Evolutionary conservation across 352 stramenopile genomes (phyloP), one percentile per base, ranked within the genome.

Genomic region (Phytophthora foliorum): DNA sequence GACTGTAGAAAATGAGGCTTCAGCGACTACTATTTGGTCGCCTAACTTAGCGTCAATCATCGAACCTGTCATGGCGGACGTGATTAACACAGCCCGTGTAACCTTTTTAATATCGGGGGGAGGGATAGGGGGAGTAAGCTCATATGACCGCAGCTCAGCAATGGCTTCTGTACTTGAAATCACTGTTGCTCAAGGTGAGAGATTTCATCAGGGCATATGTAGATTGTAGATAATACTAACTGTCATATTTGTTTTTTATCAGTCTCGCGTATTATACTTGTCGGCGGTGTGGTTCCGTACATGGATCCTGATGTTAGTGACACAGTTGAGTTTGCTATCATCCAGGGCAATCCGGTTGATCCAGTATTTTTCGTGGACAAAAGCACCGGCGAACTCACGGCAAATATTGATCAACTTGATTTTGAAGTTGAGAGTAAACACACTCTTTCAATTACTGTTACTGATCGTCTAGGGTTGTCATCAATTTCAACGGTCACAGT

Each of bases 111-210:
- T 90, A 22, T 64, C 74, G 0, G 82, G 82, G 39, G 82, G 73
- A 27, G 82, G 79, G 1, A 52, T 88, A 6, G 82, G 82, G 31
- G 82, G 87, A 69, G 53, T 90, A 19, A 71, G 62, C 24, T 66
- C 82, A 4, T 87, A 84, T 38, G 78, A 90, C 52, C 54, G 48
- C 11, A 54, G 66, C 21, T 5, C 56, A 22, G 24, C 50, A 10
- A 44, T 9, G 6, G 71, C 77, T 27, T 65, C 82, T 4, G 48
- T 73, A 21, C 61, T 89, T 16, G 75, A 80, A 55, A n/a, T 89
- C 6, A 59, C 57, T 7, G 65, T 82, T 22, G 25, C 51, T n/a
- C 72, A 84, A 78, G 74, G 81, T 87, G 72, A 57, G 46, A 5
- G 2, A 34, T 34, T 32, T 34, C 29, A 34, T 34, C 29, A 34